Conservation (phyloP, 768 basidiomycete genomes). For the Mycena vitilis region DNA sequence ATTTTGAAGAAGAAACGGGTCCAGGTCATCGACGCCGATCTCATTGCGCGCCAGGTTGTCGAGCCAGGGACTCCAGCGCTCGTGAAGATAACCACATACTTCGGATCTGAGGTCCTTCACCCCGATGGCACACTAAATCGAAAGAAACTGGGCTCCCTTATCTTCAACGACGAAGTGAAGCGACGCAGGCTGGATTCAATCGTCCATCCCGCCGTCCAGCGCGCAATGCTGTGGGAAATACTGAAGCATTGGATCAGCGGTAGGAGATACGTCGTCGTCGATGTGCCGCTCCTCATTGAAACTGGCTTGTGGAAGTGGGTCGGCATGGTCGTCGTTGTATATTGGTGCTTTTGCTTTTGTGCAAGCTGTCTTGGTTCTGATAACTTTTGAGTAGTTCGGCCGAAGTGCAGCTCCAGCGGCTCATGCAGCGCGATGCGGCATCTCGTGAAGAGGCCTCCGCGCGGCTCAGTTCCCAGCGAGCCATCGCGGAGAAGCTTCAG, state of each 20-base stretch:
- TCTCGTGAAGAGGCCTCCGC: constrained; percentile 74
- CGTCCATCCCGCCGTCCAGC: constrained; percentile 90
- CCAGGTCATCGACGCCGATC: constrained; percentile 92
- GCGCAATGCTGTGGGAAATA: constrained; percentile 76
- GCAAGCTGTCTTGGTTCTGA: constrained; percentile 1
- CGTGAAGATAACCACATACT: constrained; percentile 70
- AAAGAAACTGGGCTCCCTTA: constrained; percentile 82
- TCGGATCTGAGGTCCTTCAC: constrained; percentile 77
- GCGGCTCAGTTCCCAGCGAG: constrained; percentile 83
- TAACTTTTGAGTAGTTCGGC: constrained; percentile 66
- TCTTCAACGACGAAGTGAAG: constrained; percentile 83
- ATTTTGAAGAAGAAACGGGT: constrained; percentile 74
- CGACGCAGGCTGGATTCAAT: constrained; percentile 83
- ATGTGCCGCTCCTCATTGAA: constrained; percentile 94
- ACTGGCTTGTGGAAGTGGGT: constrained; percentile 87
- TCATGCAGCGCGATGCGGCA: constrained; percentile 81
- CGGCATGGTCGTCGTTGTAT: constrained; percentile 88
- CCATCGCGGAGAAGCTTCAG: constrained; percentile 80
- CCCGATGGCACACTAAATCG: constrained; percentile 83
- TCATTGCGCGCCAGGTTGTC: constrained; percentile 88
- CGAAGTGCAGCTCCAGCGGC: constrained; percentile 84
- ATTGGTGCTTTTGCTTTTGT: constrained; percentile 72
- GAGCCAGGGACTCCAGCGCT: constrained; percentile 85
- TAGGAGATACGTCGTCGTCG: constrained; percentile 82
- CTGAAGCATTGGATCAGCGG: constrained; percentile 81